phyloP scores from a whole-genome alignment of 1,284 basidiomycete genomes.

The Coriolopsis trogii region DNA sequence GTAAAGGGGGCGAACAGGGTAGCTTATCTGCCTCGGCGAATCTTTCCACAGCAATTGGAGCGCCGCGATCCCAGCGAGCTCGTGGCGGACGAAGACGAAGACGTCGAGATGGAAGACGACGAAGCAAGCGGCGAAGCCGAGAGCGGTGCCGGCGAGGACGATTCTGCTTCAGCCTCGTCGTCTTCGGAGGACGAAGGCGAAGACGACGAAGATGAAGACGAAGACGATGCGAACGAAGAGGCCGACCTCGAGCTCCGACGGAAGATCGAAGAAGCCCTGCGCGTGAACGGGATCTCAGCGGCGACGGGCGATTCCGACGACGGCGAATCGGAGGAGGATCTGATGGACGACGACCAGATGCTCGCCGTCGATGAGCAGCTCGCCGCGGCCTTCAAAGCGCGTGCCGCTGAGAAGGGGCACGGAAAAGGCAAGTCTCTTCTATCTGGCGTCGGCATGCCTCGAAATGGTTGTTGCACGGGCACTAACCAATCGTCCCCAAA shows the following conservation, averaged over 20 bases:
- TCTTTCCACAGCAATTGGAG: slow-evolving; percentile 74
- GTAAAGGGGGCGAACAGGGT: too few species aligned
- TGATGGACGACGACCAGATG: slow-evolving; percentile 98
- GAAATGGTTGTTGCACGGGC: too few species aligned
- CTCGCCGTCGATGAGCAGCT: slow-evolving; percentile 94
- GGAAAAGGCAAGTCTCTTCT: slow-evolving; percentile 59
- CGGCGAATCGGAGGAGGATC: slow-evolving; percentile 62
- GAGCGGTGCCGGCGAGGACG: slow-evolving; percentile 39
- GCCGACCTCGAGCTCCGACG: slow-evolving; percentile 72
- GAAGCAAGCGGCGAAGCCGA: slow-evolving; percentile 46
- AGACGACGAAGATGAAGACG: slow-evolving; percentile 53
- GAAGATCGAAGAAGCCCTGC: slow-evolving; percentile 80
- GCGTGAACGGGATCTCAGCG: slow-evolving; percentile 70
- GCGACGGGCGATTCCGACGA: slow-evolving; percentile 50
- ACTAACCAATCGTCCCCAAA: too few species aligned
- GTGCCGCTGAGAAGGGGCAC: slow-evolving; percentile 62
- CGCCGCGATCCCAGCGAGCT: slow-evolving; percentile 65
- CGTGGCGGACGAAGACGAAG: slow-evolving; percentile 45
- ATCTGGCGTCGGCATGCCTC: background rate
- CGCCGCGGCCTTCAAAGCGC: slow-evolving; percentile 83
- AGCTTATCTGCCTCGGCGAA: slow-evolving; percentile 17
- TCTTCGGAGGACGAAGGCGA: slow-evolving; percentile 46
- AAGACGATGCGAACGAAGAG: slow-evolving; percentile 48
- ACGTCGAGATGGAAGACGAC: slow-evolving; percentile 40
- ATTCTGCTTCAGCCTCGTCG: slow-evolving; percentile 15